Evolutionary conservation across 129 eudicot genomes (phyloP).

Genomic region (Centaurea solstitialis): DNA sequence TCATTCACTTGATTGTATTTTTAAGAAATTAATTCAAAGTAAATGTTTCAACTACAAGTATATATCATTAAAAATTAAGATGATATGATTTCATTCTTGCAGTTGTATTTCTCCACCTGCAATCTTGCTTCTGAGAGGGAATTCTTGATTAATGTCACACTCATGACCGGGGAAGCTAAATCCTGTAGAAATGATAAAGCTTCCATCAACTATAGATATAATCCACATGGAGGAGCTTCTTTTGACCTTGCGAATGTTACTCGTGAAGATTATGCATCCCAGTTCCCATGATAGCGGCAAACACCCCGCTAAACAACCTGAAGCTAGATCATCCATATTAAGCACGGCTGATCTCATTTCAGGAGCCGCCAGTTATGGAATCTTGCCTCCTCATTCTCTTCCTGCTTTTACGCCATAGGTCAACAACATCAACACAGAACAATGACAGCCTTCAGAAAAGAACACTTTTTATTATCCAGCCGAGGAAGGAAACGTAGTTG

Average conservation of each 20-base stretch:
- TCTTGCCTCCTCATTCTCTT: slow-evolving; percentile 56
- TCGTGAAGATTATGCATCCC: slow-evolving; percentile 33
- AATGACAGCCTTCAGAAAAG: slow-evolving; percentile 28
- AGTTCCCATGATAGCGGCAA: slow-evolving; percentile 31
- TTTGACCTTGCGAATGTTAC: slow-evolving; percentile 48
- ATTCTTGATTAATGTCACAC: slow-evolving; percentile 3
- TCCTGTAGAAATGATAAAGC: slow-evolving; percentile 43
- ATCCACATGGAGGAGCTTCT: slow-evolving; percentile 46
- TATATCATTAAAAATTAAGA: neutral
- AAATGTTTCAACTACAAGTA: neutral
- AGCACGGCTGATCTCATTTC: slow-evolving; percentile 75
- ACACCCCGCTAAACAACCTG: slow-evolving; percentile 32
- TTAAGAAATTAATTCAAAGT: neutral
- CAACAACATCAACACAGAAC: slow-evolving; percentile 32
- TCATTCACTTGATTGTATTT: neutral
- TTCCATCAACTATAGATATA: slow-evolving; percentile 52
- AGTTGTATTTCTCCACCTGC: slow-evolving; percentile 36
- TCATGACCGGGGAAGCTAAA: slow-evolving; percentile 50
- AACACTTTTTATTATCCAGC: slow-evolving; percentile 37
- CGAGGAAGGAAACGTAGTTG: slow-evolving; percentile 31
- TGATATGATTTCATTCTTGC: slow-evolving; percentile 31
- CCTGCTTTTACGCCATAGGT: slow-evolving; percentile 46
- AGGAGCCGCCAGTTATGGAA: slow-evolving; percentile 68
- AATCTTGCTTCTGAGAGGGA: slow-evolving; percentile 15
- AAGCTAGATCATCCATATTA: slow-evolving; percentile 36